Base-by-base conservation (phyloP, 805 yeast species). In the Lachancea cidri region DNA sequence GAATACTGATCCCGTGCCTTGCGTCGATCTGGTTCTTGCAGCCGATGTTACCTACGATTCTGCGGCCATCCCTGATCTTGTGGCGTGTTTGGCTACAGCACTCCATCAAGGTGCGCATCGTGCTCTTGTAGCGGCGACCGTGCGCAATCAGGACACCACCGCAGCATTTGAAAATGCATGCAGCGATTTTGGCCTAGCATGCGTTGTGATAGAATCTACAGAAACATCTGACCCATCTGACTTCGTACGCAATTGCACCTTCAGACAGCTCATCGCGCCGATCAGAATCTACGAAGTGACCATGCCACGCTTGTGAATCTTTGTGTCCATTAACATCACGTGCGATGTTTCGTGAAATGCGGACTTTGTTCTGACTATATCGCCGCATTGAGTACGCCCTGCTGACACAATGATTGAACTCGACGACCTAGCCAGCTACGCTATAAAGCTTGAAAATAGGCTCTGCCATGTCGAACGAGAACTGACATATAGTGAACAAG, bases 31-130 rank as follows among this genome's bases (percentile, higher is more conserved):
- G 1, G 64, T 87, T 0, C 54, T 86, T 3, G 96, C 89, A 0
- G 93, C 96, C 0, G 98, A 89, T 60, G 86, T 89, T 11, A 86
- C 96, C 0, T 89, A 85, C 60, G 97, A 89, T 54, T 57, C 77
- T 2, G 64, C 73, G 3, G 68, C 79, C 2, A 69, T 86, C 16
- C 78, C 79, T 0, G 63, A 63, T 17, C 67, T 89, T 31, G 39
- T 36, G n/a, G 47, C 46, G 22, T 51, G 67, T 17, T 31, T 61
- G 13, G 32, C 32, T 3, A 24, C 38, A 14, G 35, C 42, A 2
- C 38, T 47, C 9, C 29, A 33, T 11, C 27, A 17, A 5, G 43
- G 42, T 13, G 37, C 45, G 3, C n/a, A 27, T 8, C 8, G 33
- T 14, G 75, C 72, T 2, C 41, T 74, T 5, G 71, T 89, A 13